These are phyloP conservation scores for Suillus subalutaceus DNA, from an alignment of 768 basidiomycete species.

Conservation along the genomic window DNA sequence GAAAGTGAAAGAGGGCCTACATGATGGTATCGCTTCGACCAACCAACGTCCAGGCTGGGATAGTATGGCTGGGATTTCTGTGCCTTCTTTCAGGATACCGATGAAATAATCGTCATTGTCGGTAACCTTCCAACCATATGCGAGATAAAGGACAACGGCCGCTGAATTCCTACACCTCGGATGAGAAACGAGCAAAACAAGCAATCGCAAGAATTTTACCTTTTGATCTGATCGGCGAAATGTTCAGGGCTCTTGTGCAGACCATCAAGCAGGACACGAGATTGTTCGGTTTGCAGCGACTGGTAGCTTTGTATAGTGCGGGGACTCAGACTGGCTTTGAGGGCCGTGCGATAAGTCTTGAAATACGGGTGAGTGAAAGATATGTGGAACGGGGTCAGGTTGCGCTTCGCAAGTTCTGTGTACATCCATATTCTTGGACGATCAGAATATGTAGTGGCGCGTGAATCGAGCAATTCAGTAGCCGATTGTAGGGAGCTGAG, in stretches of 20 bases:
- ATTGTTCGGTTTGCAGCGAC: slow-evolving; percentile 1
- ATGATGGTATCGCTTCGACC: not conserved
- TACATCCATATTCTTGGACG: slow-evolving; percentile 4
- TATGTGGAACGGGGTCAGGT: not conserved
- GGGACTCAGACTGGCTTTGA: not conserved
- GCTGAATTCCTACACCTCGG: not conserved
- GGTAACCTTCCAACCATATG: slow-evolving; percentile 5
- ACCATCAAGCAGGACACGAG: not conserved
- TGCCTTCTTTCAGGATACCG: not conserved
- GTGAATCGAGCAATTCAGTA: slow-evolving; percentile 1
- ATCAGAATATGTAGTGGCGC: slow-evolving; percentile 4
- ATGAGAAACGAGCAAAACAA: not conserved
- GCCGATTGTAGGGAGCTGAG: not conserved
- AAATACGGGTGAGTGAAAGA: slow-evolving; percentile 1
- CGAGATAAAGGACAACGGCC: not conserved
- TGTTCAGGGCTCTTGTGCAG: not conserved
- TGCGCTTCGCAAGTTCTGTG: not conserved
- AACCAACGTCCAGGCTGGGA: not conserved
- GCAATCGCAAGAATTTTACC: not conserved
- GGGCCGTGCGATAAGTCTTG: not conserved
- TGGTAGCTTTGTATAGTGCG: not conserved
- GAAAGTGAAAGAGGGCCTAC: not conserved
- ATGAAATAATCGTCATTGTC: not conserved
- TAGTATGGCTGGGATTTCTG: not conserved
- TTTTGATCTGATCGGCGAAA: not conserved